Base-by-base conservation (phyloP, 1,284 basidiomycete species). In the Exobasidium rhododendri region DNA sequence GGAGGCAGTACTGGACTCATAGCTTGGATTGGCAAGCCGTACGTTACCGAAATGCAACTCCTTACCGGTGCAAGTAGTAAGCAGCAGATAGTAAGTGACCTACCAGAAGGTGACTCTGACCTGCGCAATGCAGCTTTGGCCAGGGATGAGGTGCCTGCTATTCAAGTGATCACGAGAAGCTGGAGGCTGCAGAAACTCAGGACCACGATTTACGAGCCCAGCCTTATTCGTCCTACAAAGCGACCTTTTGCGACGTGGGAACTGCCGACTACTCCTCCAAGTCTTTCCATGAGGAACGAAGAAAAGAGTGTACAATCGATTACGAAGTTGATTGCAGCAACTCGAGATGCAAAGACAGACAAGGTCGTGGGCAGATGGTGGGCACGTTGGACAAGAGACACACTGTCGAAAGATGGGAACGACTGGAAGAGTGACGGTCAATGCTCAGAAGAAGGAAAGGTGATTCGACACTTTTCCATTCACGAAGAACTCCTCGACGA, bases 191-290 rank as follows among this genome's bases (percentile, higher is more conserved):
- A 82, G 58, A 84, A 84, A 40, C 84, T 86, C 54, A 83, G 84
- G 26, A 86, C 84, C n/a, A 82, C 86, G 74, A 86, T 92, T 20
- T 91, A 89, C 72, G 88, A 91, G 67, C 84, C 87, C 0, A 83
- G 84, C 44, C 89, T 92, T 75, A 76, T 92, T 47, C 83, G 87
- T 4, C 85, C 86, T 47, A 87, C 89, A 0, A 82, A 81, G 64
- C 83, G 91, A 30, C 86, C 88, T 0, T 88, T 92, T 70, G 89
- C 91, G 7, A 89, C 87, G 62, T 92, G 89, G 71, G 75, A 79
- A 50, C 63, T 77, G 4, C 67, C 73, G 14, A 66, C 64, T 49
- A 20, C 32, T 11, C 63, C 69, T 0, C 64, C 71, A 2, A 44
- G 70, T 3, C 35, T 69, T 24, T 31, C 58, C 11, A 14, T 63